Conservation (phyloP, 768 basidiomycete genomes). For the Cystobasidium ongulense region DNA sequence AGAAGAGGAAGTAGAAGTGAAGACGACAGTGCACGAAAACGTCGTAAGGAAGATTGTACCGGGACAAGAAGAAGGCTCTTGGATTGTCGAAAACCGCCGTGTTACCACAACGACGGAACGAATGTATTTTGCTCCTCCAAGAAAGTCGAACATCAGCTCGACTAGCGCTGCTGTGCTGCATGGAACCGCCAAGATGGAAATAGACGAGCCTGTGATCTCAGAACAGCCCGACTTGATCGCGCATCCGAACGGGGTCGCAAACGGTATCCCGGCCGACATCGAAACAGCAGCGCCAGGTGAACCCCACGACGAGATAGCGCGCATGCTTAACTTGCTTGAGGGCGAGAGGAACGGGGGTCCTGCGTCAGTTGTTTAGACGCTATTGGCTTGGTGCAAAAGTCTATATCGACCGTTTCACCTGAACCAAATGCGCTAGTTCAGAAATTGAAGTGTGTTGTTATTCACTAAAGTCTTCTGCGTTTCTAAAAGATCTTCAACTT, state of each 20-base stretch:
- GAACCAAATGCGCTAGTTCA: too few relatives aligned
- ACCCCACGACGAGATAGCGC: background rate
- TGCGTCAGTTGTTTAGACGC: too few relatives aligned
- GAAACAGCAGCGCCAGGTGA: background rate
- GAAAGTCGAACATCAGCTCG: background rate
- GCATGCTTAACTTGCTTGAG: background rate
- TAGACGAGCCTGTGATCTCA: background rate
- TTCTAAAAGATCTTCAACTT: too few relatives aligned
- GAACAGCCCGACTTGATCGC: background rate
- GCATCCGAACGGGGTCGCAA: background rate
- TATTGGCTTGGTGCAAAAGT: too few relatives aligned
- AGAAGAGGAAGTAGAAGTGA: constrained; percentile 20
- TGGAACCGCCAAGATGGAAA: background rate
- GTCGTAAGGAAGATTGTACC: constrained; percentile 1
- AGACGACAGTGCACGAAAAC: constrained; percentile 15
- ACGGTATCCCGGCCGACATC: background rate
- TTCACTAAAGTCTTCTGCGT: too few relatives aligned
- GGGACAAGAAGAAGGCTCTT: background rate
- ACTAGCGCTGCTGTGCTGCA: background rate
- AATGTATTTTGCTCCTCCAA: constrained; percentile 17
- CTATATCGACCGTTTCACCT: too few relatives aligned
- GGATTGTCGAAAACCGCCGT: constrained; percentile 22
- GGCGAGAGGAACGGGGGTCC: background rate
- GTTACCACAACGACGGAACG: constrained; percentile 13
- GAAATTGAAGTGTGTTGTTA: too few relatives aligned